phyloP scores from a whole-genome alignment of 164 flowering plant species.

The grape (Vitis vinifera) region ASM3070453v1 NC_081821.1:9938501-9939000 shows the following conservation, averaged over 20 bases:
- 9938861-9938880: conserved; percentile 72
- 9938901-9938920: conserved; percentile 69
- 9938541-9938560: too few species aligned
- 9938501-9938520: too few species aligned
- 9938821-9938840: conserved; percentile 4
- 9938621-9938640: too few species aligned
- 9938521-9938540: too few species aligned
- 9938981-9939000: conserved; percentile 62
- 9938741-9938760: background rate
- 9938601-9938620: too few species aligned
- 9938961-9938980: conserved; percentile 74
- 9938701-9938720: background rate
- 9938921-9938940: conserved; percentile 85
- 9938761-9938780: background rate
- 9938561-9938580: too few species aligned
- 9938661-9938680: too few species aligned
- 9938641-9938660: too few species aligned
- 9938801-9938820: background rate
- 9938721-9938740: background rate
- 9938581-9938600: too few species aligned
- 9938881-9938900: conserved; percentile 70
- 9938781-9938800: background rate
- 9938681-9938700: background rate
- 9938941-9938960: conserved; percentile 84
- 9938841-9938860: conserved; percentile 17